A percentile compares a stretch with the other conserved stretches of the same genome.
Conservation (phyloP, 192 early-diverging fungal genomes). For the Coemansia sp. region DNA sequence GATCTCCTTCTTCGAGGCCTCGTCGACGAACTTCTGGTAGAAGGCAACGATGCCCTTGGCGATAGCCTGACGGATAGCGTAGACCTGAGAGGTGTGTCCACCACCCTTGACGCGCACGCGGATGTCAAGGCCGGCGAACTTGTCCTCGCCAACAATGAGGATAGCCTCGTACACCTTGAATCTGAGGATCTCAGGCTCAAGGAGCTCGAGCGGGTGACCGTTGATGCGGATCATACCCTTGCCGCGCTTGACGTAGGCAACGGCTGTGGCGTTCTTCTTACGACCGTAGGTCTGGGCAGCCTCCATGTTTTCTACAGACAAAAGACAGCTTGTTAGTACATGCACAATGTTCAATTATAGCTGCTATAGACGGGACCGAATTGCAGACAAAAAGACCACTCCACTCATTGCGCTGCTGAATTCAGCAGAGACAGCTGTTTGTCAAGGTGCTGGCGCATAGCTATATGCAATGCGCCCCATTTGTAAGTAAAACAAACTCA, state of each 20-base stretch:
- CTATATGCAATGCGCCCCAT: too few species aligned
- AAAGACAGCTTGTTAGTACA: not conserved
- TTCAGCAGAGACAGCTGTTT: not conserved
- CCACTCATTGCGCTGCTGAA: not conserved
- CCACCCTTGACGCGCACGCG: slow-evolving; percentile 95
- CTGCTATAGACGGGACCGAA: not conserved
- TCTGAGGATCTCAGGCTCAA: slow-evolving; percentile 95
- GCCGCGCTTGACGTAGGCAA: slow-evolving; percentile 98
- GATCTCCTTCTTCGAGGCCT: slow-evolving; percentile 99
- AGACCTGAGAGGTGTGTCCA: slow-evolving; percentile 97
- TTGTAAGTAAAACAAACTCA: too few species aligned
- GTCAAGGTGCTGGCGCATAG: not conserved
- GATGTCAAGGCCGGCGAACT: slow-evolving; percentile 96
- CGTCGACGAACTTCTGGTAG: slow-evolving; percentile 99
- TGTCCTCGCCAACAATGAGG: slow-evolving; percentile 92
- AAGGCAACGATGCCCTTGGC: slow-evolving; percentile 99
- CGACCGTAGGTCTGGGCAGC: slow-evolving; percentile 58
- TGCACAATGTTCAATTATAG: not conserved
- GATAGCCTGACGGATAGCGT: slow-evolving; percentile 97
- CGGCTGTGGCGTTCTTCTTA: slow-evolving; percentile 98
- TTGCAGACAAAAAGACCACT: slow-evolving; percentile 2
- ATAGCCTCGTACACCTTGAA: slow-evolving; percentile 99
- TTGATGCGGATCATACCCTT: slow-evolving; percentile 97
- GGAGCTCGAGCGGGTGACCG: slow-evolving; percentile 91
- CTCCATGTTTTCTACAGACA: slow-evolving; percentile 53